Evolutionary conservation across 116 monocot genomes (phyloP), one percentile per base, ranked within the genome.

Genomic region (Papilionanthe hybrid): DNA sequence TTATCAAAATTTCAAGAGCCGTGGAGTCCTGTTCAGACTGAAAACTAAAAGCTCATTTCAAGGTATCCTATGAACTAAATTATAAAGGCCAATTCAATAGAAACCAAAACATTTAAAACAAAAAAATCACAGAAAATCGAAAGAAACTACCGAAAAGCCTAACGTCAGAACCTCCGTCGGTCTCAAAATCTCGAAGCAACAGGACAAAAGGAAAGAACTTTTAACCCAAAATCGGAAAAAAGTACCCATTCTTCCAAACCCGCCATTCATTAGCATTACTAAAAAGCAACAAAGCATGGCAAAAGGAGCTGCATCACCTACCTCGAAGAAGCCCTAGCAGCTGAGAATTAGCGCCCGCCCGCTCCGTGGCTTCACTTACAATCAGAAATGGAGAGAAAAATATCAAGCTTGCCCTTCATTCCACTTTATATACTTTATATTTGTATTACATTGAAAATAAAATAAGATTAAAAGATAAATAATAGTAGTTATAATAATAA

Each of bases 251-350:
- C 27, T 15, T n/a, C n/a, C n/a, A 37, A 37, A 37, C 32, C 5
- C 29, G 32, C 17, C 37, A 37, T 37, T 5, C 37, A 69, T 32
- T 69, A 18, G 30, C 42, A 37, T 15, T 71, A 71, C 68, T 28
- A 7, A 71, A 71, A 32, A 32, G 32, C 69, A 30, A 30, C 69
- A 17, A 32, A 71, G 23, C 32, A 71, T 0, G 17, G 37, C 9
- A 12, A 5, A 37, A 8, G 0, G 37, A 28, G 18, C 12, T 17
- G 22, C 17, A 37, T 0, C 13, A 32, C 69, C 32, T 30, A 71
- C 69, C 69, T 20, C 44, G 7, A 73, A n/a, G 13, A 75, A 49
- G 50, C 75, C 75, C 75, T 75, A 75, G 49, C 10, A 75, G 50
- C 27, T 13, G 49, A 75, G 75, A 23, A 48, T 27, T 49, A 11